Base-by-base conservation (phyloP, 2,329 filamentous ascomycete genomes). In the Ophidiomyces ophidiicola region DNA sequence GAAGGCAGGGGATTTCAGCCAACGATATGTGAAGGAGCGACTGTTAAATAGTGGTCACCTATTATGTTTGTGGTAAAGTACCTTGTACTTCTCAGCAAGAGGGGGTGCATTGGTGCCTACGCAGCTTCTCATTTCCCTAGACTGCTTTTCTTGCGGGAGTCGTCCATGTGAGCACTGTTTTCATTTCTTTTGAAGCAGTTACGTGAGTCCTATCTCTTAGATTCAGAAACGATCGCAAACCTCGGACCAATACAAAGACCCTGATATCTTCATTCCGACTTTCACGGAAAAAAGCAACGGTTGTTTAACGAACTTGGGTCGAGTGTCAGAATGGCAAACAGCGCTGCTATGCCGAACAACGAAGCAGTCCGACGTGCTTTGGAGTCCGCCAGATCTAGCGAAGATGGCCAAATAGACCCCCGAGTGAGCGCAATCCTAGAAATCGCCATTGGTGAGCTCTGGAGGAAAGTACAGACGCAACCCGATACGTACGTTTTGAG, bases 371-470 rank as follows among this genome's bases (percentile, higher is more conserved):
- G 74, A 45, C 71, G 78, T 56, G 82, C 82, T 17, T 69, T 92
- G 39, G 78, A 87, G 52, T 72, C 82, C 43, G 84, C 82, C 10
- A 74, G 83, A 46, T 82, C 86, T 56, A 79, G 70, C 53, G 72
- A 79, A 43, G 76, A 79, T 44, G 79, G 76, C 42, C 65, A 67
- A 11, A 64, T 75, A 37, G 76, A 87, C 52, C 68, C 74, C 5
- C 66, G 65, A 37, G 71, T 86, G 42, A 69, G 67, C 52, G 64
- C 66, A 44, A 75, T 80, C 41, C 74, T 93, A 26, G 78, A 86
- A 54, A 58, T 58, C 36, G 78, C 74, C 20, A 64, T 85, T 35
- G 54, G 62, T 1, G 66, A 72, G 46, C 73, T 87, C 46, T 88
- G 82, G 82, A 56, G 54, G 30, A 78, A 74, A 50, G 70, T 92